Evolutionary conservation across 2,329 filamentous ascomycete genomes (phyloP).

Genomic region (Diaporthe sp.): DNA sequence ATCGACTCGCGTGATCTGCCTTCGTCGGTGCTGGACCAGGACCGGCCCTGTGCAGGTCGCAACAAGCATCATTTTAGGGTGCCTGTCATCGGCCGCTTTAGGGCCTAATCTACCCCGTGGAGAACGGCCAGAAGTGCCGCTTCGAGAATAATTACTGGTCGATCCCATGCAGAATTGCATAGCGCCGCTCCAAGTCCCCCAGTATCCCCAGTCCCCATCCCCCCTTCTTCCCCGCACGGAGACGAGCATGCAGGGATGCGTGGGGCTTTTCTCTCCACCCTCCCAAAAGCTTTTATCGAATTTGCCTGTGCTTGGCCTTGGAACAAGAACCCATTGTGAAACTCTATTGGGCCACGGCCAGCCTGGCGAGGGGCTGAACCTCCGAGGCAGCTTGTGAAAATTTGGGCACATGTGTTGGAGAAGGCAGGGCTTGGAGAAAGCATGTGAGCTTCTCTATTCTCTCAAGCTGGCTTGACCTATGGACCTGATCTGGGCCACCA

Average conservation of each 20-base stretch:
- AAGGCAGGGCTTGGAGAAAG: not conserved
- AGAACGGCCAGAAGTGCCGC: constrained; percentile 14
- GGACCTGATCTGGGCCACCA: not conserved
- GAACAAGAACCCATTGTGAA: constrained; percentile 2
- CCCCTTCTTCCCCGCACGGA: constrained; percentile 5
- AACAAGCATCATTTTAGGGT: constrained; percentile 34
- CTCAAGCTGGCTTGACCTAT: not conserved
- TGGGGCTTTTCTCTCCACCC: not conserved
- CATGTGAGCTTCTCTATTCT: constrained; percentile 8
- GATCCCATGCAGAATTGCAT: constrained; percentile 2
- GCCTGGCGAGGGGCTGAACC: not conserved
- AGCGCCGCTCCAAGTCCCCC: too few species aligned
- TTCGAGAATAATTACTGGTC: constrained; percentile 29
- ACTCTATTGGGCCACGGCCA: constrained; percentile 24
- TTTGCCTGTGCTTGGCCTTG: constrained; percentile 21
- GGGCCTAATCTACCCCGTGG: not conserved
- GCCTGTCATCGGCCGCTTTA: constrained; percentile 23
- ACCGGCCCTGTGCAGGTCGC: constrained; percentile 4
- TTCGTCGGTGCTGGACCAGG: not conserved
- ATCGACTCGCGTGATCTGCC: constrained; percentile 12
- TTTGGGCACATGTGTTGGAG: not conserved
- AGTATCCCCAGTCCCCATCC: not conserved
- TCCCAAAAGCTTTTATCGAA: constrained; percentile 21
- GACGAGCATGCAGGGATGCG: not conserved
- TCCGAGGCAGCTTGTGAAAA: constrained; percentile 39